A percentile compares a stretch with the other conserved stretches of the same genome.
Conservation (phyloP, 2,329 filamentous ascomycete genomes). For the Pseudogymnoascus sp. region DNA sequence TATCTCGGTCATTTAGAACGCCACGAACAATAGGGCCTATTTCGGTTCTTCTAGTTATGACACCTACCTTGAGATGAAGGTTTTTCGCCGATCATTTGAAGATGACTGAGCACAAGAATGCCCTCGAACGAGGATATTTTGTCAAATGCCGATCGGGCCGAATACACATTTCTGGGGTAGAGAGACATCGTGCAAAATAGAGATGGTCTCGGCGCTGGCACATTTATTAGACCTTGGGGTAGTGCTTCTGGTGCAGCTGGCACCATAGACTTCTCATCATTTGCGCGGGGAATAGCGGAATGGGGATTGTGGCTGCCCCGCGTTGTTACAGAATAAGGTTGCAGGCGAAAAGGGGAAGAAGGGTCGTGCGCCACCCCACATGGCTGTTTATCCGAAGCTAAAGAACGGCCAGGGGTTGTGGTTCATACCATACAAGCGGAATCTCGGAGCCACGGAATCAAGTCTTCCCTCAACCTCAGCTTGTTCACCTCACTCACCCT, state of each 20-base stretch:
- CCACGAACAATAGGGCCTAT: background rate
- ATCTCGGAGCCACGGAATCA: background rate
- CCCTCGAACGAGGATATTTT: background rate
- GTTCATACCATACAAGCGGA: background rate
- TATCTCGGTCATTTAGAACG: background rate
- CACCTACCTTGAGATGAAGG: background rate
- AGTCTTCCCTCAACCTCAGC: background rate
- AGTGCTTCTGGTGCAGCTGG: background rate
- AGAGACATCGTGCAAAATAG: background rate
- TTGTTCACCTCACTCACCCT: background rate
- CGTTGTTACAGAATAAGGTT: background rate
- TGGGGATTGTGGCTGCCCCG: background rate
- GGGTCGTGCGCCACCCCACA: no score
- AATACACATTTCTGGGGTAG: background rate
- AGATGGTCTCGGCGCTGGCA: background rate
- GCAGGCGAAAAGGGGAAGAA: background rate
- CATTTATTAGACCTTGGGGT: background rate
- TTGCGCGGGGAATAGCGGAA: background rate
- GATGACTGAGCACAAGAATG: background rate
- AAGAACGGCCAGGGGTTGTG: background rate
- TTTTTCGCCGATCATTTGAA: background rate
- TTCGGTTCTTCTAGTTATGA: background rate
- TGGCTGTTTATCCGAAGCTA: background rate
- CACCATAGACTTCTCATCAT: background rate
- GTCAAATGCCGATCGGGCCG: background rate